Conservation (phyloP, 2,329 filamentous ascomycete species). For the Gremmenia infestans region DNA sequence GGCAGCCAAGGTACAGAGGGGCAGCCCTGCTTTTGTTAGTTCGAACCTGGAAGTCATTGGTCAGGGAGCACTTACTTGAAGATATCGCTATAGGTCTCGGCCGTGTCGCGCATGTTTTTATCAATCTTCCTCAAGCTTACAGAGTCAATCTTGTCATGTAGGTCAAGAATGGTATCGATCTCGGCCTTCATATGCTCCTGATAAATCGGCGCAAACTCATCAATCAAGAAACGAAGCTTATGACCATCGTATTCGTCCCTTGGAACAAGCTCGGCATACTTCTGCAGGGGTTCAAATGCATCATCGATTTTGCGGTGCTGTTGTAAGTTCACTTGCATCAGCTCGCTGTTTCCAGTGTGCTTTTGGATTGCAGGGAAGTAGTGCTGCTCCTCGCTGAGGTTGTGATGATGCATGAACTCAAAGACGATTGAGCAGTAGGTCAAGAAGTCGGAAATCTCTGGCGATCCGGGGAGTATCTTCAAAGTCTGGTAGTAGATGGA, state of each 20-base stretch:
- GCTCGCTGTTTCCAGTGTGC: constrained; percentile 25
- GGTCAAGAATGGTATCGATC: constrained; percentile 25
- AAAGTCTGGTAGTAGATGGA: constrained; percentile 32
- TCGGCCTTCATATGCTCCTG: constrained; percentile 30
- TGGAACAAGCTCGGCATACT: constrained; percentile 24
- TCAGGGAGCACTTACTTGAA: constrained; percentile 16
- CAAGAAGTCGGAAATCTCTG: constrained; percentile 30
- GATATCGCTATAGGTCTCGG: constrained; percentile 22
- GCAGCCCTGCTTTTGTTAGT: constrained; percentile 12
- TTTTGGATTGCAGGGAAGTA: constrained; percentile 34
- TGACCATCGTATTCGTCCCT: constrained; percentile 24
- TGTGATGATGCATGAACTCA: constrained; percentile 33
- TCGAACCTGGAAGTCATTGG: neutral
- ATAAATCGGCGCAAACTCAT: constrained; percentile 21
- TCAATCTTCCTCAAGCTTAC: constrained; percentile 17
- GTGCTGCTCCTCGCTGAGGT: constrained; percentile 31
- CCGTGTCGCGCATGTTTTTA: constrained; percentile 10
- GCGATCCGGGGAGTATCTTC: constrained; percentile 20
- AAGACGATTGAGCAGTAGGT: constrained; percentile 31
- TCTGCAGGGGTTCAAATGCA: constrained; percentile 25
- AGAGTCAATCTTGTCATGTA: constrained; percentile 18
- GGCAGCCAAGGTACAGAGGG: constrained; percentile 16
- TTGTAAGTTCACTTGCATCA: constrained; percentile 32
- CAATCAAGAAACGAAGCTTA: constrained; percentile 23
- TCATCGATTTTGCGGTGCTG: constrained; percentile 33